Evolutionary conservation across 371 early-diverging fungal species (phyloP).

Genomic region (Quaeritorhiza haematococci): DNA sequence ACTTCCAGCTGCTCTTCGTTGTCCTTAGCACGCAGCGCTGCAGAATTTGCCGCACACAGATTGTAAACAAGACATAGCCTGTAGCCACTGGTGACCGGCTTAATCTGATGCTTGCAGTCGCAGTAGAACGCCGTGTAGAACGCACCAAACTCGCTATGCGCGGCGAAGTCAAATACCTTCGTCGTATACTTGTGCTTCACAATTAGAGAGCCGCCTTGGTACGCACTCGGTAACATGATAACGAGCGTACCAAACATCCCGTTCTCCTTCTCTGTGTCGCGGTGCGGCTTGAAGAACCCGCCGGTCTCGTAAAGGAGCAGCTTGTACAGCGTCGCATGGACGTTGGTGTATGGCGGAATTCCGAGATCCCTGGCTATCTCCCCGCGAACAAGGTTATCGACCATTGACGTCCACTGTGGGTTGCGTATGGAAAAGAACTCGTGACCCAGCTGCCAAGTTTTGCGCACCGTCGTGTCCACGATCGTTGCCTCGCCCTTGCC

Average conservation of each 20-base stretch:
- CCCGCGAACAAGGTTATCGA: too few species aligned
- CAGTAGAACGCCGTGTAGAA: neutral
- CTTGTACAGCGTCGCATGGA: neutral
- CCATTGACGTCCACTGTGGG: too few species aligned
- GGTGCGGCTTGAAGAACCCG: neutral
- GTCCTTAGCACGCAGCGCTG: too few species aligned
- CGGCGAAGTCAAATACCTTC: neutral
- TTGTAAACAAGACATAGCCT: neutral
- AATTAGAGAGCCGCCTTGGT: neutral
- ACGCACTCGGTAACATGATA: neutral
- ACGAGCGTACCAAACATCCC: neutral
- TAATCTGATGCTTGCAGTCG: neutral
- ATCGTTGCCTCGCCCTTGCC: neutral
- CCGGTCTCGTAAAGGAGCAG: neutral
- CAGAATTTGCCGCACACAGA: neutral
- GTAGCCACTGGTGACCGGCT: neutral
- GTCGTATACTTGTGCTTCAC: neutral
- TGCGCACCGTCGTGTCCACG: neutral
- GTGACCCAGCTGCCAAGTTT: too few species aligned
- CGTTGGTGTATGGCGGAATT: neutral
- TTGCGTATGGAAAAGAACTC: too few species aligned
- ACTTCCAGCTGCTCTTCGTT: too few species aligned
- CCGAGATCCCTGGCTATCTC: neutral
- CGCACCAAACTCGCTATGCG: neutral
- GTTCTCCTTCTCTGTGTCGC: neutral